These are phyloP conservation scores for Rhodotorula taiwanensis DNA, from an alignment of 768 basidiomycete genomes.

Conservation along the genomic window DNA sequence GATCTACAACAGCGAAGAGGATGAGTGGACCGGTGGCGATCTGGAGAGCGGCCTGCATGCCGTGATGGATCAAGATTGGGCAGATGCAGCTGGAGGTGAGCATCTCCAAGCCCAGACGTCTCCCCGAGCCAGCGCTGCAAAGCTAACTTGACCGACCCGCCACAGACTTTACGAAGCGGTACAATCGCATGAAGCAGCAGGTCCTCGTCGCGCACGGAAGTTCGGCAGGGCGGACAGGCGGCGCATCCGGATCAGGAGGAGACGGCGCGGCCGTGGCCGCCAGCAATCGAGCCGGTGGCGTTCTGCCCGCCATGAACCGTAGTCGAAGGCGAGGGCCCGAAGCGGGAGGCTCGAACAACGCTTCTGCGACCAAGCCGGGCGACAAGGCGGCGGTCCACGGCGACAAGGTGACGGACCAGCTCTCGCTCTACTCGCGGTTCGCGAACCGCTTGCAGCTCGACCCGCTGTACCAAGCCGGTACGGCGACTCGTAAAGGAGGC, in stretches of 20 bases:
- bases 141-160: neutral
- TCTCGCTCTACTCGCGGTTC: constrained; percentile 56
- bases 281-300: constrained; percentile 6
- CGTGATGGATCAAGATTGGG: constrained; percentile 49
- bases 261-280: constrained; percentile 4
- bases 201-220: constrained; percentile 52
- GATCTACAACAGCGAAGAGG: constrained; percentile 41
- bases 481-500: constrained; percentile 77
- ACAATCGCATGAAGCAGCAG: constrained; percentile 87
- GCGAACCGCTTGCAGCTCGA: constrained; percentile 70
- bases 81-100: constrained; percentile 14
- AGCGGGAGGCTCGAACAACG: neutral
- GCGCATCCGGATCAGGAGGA: constrained; percentile 48
- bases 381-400: constrained; percentile 30
- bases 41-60: constrained; percentile 63
- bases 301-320: constrained; percentile 27
- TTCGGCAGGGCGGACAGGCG: constrained; percentile 64
- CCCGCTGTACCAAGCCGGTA: constrained; percentile 60
- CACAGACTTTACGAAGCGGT: constrained; percentile 91
- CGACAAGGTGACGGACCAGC: constrained; percentile 63
- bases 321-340: constrained; percentile 12
- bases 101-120: no score
- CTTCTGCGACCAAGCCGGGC: neutral
- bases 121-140: neutral
- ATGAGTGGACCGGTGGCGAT: constrained; percentile 48